Base-by-base conservation (phyloP, 106 monocot species). In the Phalaenopsis aphrodite region DNA sequence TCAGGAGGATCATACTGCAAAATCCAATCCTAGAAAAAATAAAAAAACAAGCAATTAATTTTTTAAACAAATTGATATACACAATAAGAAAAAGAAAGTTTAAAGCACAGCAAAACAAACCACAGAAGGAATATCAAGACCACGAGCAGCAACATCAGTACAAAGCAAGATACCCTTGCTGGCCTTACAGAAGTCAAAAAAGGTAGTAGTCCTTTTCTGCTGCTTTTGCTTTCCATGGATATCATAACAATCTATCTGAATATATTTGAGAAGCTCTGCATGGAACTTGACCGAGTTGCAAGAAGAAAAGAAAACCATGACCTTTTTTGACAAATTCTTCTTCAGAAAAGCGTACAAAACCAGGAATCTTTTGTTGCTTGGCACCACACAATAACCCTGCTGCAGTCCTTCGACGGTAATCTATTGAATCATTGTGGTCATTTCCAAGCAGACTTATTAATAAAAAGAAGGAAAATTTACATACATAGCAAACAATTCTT, bases 301-400 rank as follows among this genome's bases (percentile, higher is more conserved):
- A 2, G 97, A 94, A n/a, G 97, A 97, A 85, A 97, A 94, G 86
- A 97, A 97, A 48, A 97, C 92, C 94, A 97, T 94, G 41, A 93
- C 79, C 88, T 94, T 97, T 79, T 91, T 92, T 42, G 87, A 84
- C 49, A 84, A 19, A 55, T 91, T 87, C 77, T 79, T 86, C 80
- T 86, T 97, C 65, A 97, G 83, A 84, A 94, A 97, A 66, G 94
- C 87, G 85, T 97, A 94, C 14, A 97, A 78, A 56, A 90, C 89
- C 14, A 97, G 80, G 81, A 97, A 94, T 78, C 93, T 92, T 81
- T 87, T 88, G 38, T 78, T 83, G 81, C 92, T 90, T 24, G 91
- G 87, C 55, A 97, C 83, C 78, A 97, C 78, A 87, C 94, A 94
- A 41, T 88, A 92, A 1, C 93, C 93, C 71, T 97, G 97, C 77